phyloP scores from a whole-genome alignment of 192 early-diverging fungal species.

The Entomortierella lignicola region DNA sequence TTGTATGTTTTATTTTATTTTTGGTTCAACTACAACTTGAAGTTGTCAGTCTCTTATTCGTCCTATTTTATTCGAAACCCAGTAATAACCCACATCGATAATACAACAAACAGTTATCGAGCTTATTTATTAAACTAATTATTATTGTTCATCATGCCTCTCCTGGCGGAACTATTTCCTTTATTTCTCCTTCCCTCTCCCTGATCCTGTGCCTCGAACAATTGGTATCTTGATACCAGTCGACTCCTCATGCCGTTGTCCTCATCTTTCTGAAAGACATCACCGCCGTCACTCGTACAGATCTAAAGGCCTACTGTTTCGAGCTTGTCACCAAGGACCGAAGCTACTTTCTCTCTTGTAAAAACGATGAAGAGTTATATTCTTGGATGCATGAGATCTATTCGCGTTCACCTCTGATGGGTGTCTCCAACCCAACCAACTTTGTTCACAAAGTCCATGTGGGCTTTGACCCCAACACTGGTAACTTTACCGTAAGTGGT shows the following conservation, averaged over 20 bases:
- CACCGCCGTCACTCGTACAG: slow-evolving; percentile 85
- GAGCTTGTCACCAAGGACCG: slow-evolving; percentile 94
- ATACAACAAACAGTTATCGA: no score
- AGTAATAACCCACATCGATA: no score
- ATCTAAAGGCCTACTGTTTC: slow-evolving; percentile 94
- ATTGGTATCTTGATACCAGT: slow-evolving; percentile 58
- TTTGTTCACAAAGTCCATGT: slow-evolving; percentile 90
- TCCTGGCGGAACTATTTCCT: slow-evolving; percentile 10
- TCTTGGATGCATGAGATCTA: slow-evolving; percentile 99
- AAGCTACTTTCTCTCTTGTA: slow-evolving; percentile 92
- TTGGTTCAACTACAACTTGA: no score
- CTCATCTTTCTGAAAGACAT: slow-evolving; percentile 96
- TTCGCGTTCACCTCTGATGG: slow-evolving; percentile 82
- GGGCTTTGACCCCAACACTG: slow-evolving; percentile 72
- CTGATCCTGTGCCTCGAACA: slow-evolving; percentile 12
- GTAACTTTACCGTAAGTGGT: slow-evolving; percentile 68
- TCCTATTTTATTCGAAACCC: slow-evolving; percentile 1
- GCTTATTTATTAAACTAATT: slow-evolving; percentile 17
- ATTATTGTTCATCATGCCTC: not conserved
- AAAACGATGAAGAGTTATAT: slow-evolving; percentile 97
- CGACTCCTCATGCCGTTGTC: slow-evolving; percentile 87
- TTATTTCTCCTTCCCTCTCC: slow-evolving; percentile 8
- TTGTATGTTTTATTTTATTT: no score
- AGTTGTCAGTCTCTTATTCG: no score
- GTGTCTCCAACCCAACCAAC: slow-evolving; percentile 86